Evolutionary conservation across 2,329 filamentous ascomycete species (phyloP).

Genomic region (Periconia sp.): DNA sequence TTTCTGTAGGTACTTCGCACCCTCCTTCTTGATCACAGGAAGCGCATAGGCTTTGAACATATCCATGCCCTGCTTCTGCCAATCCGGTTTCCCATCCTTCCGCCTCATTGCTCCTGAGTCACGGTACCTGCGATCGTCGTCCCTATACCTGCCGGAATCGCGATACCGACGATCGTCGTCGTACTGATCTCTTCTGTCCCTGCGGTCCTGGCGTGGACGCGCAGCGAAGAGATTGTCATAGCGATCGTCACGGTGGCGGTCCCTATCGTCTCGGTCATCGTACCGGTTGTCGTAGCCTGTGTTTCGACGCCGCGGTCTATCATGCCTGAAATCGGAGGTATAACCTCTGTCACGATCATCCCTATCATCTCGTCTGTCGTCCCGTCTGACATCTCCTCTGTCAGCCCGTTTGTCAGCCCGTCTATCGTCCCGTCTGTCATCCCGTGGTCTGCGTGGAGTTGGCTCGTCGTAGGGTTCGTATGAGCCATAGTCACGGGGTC

Average conservation of each 20-base stretch:
- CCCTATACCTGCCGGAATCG: slow-evolving; percentile 16
- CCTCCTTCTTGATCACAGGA: slow-evolving; percentile 41
- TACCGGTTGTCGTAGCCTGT: slow-evolving; percentile 21
- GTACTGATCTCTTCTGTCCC: slow-evolving; percentile 19
- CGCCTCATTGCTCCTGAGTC: slow-evolving; percentile 15
- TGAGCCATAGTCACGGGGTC: slow-evolving; percentile 19
- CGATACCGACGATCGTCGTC: slow-evolving; percentile 23
- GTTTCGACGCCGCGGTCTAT: slow-evolving; percentile 17
- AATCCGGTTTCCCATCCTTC: slow-evolving; percentile 23
- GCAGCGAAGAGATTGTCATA: slow-evolving; percentile 2
- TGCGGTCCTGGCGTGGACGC: not conserved
- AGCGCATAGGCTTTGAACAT: slow-evolving; percentile 42
- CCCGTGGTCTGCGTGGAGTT: slow-evolving; percentile 23
- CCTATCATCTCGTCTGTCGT: not conserved
- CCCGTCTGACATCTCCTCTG: not conserved
- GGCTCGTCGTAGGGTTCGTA: slow-evolving; percentile 36
- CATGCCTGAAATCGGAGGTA: slow-evolving; percentile 30
- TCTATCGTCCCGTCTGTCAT: slow-evolving; percentile 3
- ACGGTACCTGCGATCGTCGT: slow-evolving; percentile 23
- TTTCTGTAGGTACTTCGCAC: slow-evolving; percentile 37
- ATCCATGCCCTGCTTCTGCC: slow-evolving; percentile 38
- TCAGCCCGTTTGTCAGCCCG: not conserved
- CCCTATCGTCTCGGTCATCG: slow-evolving; percentile 15
- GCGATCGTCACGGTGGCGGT: slow-evolving; percentile 11
- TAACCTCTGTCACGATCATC: slow-evolving; percentile 30